Base-by-base conservation (phyloP, 2,329 filamentous ascomycete species). In the Hirsutella thompsonii region DNA sequence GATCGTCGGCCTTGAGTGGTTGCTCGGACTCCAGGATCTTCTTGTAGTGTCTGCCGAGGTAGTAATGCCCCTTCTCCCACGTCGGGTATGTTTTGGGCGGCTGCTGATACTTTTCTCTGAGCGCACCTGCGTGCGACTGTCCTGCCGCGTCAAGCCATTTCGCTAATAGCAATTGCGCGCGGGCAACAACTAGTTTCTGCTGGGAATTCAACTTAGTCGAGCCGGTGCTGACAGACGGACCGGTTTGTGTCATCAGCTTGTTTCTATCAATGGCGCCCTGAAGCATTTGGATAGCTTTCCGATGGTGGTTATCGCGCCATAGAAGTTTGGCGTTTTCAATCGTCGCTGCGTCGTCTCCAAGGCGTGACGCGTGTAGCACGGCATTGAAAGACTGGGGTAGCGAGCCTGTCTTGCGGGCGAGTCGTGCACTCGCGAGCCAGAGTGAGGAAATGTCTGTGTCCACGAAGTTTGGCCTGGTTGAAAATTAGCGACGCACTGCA, bases 21-120 rank as follows among this genome's bases (percentile, higher is more conserved):
- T 87, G 89, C 58, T 96, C 88, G 0, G 87, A 85, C 52, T 96
- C 90, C 3, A 95, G 68, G 4, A 96, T 74, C 60, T 95, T 98
- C 58, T 94, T 93, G 70, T 98, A 98, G 61, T 96, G 88, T 37
- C 90, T 87, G 5, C 92, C 92, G 9, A 99, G 74, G 58, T 95
- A 94, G 58, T 96, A 98, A 56, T 96, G 90, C 0, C 87, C 89
- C 60, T 95, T 96, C 57, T 98, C 92, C 89, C 90, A 98, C 39
- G 77, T 77, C 5, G 69, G 64, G 51, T 70, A 67, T 1, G 76
- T 79, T 55, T 74, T 79, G n/a, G 83, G 76, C 1, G 89, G 89
- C 49, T 83, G 76, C 46, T 88, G 81, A 52, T 95, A 98, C 54
- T 86, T 85, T 41, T 79, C 73, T 36, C 86, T 78, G 47, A 96